These are phyloP conservation scores for Tetrapisispora fleetii DNA, from an alignment of 805 yeast species.

Conservation along the genomic window DNA sequence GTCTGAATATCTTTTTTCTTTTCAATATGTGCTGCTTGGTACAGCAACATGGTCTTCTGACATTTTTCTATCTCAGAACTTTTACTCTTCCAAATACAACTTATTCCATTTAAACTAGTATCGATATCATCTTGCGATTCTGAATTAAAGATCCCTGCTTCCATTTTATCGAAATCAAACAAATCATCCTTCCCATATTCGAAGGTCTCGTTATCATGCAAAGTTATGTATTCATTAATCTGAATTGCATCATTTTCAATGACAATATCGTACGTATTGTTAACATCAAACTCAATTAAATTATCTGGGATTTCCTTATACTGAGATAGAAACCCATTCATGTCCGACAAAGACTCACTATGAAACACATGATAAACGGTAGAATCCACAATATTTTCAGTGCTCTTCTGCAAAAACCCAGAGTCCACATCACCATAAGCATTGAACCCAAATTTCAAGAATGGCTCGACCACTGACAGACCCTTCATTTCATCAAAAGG, in stretches of 20 bases:
- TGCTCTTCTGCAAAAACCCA: no score
- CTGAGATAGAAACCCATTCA: neutral
- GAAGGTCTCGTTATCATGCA: conserved; percentile 4
- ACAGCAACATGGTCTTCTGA: conserved; percentile 22
- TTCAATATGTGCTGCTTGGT: conserved; percentile 6
- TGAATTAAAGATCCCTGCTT: conserved; percentile 22
- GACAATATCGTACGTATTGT: conserved; percentile 11
- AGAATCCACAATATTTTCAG: conserved; percentile 3
- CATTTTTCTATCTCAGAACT: conserved; percentile 14
- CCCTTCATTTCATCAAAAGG: neutral
- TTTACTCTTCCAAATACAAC: conserved; percentile 20
- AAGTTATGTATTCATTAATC: conserved; percentile 15
- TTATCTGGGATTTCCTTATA: neutral
- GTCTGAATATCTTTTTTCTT: neutral
- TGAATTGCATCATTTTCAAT: conserved; percentile 4
- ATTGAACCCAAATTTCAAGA: conserved; percentile 4
- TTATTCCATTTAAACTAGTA: conserved; percentile 19
- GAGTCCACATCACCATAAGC: neutral
- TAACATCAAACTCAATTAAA: conserved; percentile 4
- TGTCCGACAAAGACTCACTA: conserved; percentile 4
- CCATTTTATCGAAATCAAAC: conserved; percentile 9
- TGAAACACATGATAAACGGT: conserved; percentile 9
- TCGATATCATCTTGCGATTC: conserved; percentile 17
- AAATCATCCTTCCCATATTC: conserved; percentile 1
- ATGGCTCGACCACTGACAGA: conserved; percentile 5